Conservation (phyloP, 1,139 yeast species). For the Blastobotrys malaysiensis region DNA sequence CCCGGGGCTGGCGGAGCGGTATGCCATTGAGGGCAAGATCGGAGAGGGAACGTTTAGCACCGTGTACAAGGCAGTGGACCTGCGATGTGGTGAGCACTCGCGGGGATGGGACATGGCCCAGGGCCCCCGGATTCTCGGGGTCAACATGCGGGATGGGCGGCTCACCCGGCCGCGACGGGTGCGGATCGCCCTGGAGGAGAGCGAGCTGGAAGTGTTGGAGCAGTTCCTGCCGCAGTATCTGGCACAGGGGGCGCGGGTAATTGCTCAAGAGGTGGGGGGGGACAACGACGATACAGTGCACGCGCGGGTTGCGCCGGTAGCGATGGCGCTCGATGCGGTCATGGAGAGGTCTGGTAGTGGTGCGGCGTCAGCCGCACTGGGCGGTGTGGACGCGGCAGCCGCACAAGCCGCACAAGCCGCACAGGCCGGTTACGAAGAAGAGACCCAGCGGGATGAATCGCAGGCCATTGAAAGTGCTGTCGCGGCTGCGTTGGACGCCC, state of each 20-base stretch:
- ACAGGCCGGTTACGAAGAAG: neutral
- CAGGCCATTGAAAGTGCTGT: neutral
- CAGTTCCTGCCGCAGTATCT: neutral
- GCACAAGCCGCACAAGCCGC: neutral
- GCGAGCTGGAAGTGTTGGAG: neutral
- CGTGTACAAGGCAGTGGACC: constrained; percentile 82
- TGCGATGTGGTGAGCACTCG: constrained; percentile 31
- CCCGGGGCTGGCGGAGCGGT: constrained; percentile 54
- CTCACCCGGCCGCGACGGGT: neutral
- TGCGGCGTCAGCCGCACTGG: neutral
- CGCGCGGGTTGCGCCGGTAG: neutral
- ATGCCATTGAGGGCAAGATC: constrained; percentile 70
- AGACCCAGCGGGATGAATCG: neutral
- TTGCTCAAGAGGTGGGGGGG: neutral
- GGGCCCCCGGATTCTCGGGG: neutral
- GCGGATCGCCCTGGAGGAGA: neutral
- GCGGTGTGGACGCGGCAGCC: neutral
- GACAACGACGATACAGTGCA: neutral
- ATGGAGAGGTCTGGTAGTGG: no score
- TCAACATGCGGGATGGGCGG: neutral
- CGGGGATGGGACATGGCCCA: constrained; percentile 23
- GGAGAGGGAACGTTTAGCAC: constrained; percentile 96
- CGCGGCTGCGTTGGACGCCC: neutral
- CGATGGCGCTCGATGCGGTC: no score
- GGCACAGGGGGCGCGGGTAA: neutral